These are phyloP conservation scores for Salmacisia buchloeana DNA, from an alignment of 1,284 basidiomycete genomes.

Conservation along the genomic window DNA sequence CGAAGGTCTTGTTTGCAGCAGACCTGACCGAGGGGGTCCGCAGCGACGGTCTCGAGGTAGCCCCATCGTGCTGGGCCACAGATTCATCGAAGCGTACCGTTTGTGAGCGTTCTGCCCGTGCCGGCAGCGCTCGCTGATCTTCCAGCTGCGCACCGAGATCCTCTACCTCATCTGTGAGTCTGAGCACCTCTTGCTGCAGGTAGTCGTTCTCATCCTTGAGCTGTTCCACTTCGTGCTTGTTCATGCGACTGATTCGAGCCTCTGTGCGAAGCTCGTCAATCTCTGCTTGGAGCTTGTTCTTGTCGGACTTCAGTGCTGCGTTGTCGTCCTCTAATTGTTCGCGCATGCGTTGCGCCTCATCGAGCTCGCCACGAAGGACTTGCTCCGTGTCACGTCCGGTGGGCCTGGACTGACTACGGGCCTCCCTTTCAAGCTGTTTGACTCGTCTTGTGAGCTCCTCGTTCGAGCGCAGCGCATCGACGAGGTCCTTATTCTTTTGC, in stretches of 20 bases:
- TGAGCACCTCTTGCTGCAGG: background rate
- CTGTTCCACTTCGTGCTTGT: background rate
- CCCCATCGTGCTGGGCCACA: background rate
- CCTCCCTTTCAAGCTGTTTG: background rate
- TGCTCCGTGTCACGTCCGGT: background rate
- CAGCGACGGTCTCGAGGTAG: background rate
- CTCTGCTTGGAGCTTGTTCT: background rate
- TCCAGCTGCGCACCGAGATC: background rate
- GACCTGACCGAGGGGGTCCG: background rate
- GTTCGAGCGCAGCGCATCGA: background rate
- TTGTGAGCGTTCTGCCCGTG: background rate
- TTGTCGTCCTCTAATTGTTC: no score
- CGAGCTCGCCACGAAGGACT: background rate
- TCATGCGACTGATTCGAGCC: background rate
- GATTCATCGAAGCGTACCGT: background rate
- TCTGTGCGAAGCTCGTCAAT: background rate
- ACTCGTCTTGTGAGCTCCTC: background rate
- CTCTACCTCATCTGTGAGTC: background rate
- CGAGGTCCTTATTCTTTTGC: background rate
- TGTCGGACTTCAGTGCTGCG: background rate
- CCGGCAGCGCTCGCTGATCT: background rate
- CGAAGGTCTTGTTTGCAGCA: background rate
- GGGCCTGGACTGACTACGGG: background rate
- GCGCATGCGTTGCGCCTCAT: no score
- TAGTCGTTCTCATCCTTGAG: conserved; percentile 4